Base-by-base conservation (phyloP, 129 eudicot species). In the Arctium minus region DNA sequence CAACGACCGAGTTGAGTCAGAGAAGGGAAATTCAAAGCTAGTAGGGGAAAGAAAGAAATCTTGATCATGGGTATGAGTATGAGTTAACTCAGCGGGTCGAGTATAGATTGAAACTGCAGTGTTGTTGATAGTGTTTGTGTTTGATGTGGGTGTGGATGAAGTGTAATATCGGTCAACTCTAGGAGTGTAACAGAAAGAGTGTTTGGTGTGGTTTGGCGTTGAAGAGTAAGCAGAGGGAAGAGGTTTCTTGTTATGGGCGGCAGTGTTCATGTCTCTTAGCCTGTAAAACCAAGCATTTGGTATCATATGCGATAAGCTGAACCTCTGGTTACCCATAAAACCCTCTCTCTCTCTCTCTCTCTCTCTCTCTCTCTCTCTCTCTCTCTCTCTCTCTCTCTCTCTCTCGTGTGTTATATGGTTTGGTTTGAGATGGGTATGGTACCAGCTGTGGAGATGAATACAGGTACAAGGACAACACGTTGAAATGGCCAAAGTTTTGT, bases 221-320 rank as follows among this genome's bases (percentile, higher is more conserved):
- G 65, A 53, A 53, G 10, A 46, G 15, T 69, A 69, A 8, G 10
- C 1, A 50, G 73, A 10, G 10, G 48, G 73, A 70, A 27, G 33
- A 33, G 36, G 36, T 27, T 70, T 70, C 15, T 32, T 68, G 35
- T 76, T 53, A 11, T 10, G 60, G 17, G 32, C 83, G 9, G 56
- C 60, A 9, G 60, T 69, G 83, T 39, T 73, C 85, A 81, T 81
- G 40, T 81, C 85, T 81, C 53, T 75, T 42, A 79, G 76, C 83
- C 76, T 79, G 46, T 79, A 79, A 79, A 79, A 79, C 83, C 83
- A 73, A 5, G 88, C 90, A 79, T 90, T 90, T 70, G 94, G 94
- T 68, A 90, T 88, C 92, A 90, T 90, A 78, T 88, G 77, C 39
- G 94, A 86, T 42, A 90, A 82, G 44, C 83, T 84, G 70, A 90